Percentiles rank a stretch among this genome's conserved stretches.
phyloP scores from a whole-genome alignment of 257 asterid genomes.

The Nicotiana undulata region DNA sequence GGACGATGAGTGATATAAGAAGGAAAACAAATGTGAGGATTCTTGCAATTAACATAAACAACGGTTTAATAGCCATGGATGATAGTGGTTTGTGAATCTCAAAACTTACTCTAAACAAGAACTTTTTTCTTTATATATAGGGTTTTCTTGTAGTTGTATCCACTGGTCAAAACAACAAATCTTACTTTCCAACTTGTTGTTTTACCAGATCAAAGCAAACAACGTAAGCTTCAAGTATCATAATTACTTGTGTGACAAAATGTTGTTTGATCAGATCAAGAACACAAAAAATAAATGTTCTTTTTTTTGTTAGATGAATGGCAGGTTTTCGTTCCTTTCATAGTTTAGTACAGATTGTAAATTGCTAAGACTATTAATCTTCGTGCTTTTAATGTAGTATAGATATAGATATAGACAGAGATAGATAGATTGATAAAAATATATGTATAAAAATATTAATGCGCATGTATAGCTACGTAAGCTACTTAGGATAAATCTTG shows the following conservation, averaged over 20 bases:
- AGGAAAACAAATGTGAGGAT: not conserved
- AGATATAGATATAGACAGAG: too few species aligned
- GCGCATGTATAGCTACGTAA: too few species aligned
- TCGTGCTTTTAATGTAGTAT: too few species aligned
- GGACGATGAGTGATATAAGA: not conserved
- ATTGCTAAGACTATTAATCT: too few species aligned
- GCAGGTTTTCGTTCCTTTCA: too few species aligned
- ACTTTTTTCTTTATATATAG: not conserved
- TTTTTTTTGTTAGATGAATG: too few species aligned
- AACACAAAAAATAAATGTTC: too few species aligned
- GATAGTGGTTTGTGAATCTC: not conserved
- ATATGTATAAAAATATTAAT: too few species aligned
- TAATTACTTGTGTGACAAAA: not conserved
- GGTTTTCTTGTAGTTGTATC: not conserved
- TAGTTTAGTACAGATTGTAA: too few species aligned
- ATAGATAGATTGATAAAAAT: too few species aligned
- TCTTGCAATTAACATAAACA: not conserved
- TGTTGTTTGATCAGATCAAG: too few species aligned
- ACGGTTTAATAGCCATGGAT: not conserved
- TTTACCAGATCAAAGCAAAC: not conserved
- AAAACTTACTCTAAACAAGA: not conserved
- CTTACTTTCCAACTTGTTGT: not conserved
- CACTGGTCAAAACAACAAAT: not conserved
- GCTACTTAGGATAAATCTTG: too few species aligned
- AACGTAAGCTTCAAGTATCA: not conserved